A percentile compares a stretch with the other conserved stretches of the same genome.
phyloP scores from a whole-genome alignment of 2,329 filamentous ascomycete species.

The Diaporthe citrichinensis region DNA sequence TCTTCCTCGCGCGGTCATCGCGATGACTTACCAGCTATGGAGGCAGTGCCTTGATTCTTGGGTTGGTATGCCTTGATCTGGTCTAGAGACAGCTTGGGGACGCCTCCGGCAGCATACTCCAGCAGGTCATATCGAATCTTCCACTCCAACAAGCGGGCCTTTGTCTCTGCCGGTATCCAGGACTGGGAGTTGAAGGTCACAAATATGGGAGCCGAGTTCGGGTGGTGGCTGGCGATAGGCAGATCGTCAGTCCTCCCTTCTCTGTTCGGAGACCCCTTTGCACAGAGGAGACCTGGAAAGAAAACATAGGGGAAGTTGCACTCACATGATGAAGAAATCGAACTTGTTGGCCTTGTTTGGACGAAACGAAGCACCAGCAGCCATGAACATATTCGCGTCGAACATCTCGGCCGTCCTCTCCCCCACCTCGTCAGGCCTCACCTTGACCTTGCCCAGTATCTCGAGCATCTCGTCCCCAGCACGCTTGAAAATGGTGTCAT shows the following conservation, averaged over 20 bases:
- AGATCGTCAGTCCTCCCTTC: constrained; percentile 2
- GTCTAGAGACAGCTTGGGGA: constrained; percentile 71
- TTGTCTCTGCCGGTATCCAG: constrained; percentile 73
- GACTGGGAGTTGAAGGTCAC: constrained; percentile 72
- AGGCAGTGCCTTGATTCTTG: constrained; percentile 52
- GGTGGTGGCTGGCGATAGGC: constrained; percentile 75
- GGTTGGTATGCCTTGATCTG: constrained; percentile 74
- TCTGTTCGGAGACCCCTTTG: not conserved
- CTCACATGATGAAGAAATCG: constrained; percentile 82
- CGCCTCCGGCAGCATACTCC: constrained; percentile 79
- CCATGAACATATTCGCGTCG: constrained; percentile 69
- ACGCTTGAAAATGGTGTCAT: constrained; percentile 76
- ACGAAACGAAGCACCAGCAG: constrained; percentile 70
- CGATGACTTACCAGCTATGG: constrained; percentile 57
- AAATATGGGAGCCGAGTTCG: constrained; percentile 82
- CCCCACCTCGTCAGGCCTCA: constrained; percentile 69
- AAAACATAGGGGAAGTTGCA: not conserved
- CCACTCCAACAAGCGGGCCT: constrained; percentile 82
- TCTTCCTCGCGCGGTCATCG: not conserved
- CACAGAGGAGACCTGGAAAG: not conserved
- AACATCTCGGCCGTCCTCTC: constrained; percentile 75
- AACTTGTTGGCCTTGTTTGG: constrained; percentile 77
- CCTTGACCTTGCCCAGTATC: constrained; percentile 71
- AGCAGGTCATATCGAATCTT: constrained; percentile 83
- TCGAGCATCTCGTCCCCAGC: constrained; percentile 75